These are phyloP conservation scores for Starmerella tilneyi DNA, from an alignment of 805 yeast genomes.

Conservation along the genomic window DNA sequence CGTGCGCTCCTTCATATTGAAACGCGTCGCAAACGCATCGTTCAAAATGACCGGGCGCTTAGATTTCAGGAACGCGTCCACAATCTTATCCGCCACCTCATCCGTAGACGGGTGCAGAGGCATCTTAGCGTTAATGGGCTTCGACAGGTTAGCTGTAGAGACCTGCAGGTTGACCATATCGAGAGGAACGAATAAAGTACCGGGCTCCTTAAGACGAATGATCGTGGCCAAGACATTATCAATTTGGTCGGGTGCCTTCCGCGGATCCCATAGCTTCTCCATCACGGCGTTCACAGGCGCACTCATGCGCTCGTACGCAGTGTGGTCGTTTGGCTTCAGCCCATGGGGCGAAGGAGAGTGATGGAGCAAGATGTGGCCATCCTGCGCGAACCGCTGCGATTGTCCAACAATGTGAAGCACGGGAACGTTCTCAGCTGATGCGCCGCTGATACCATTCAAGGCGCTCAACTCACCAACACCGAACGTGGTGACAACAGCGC, in stretches of 20 bases:
- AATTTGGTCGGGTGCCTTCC: constrained; percentile 47
- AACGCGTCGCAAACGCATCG: constrained; percentile 59
- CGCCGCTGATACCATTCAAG: constrained; percentile 69
- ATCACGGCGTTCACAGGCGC: constrained; percentile 46
- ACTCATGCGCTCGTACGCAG: constrained; percentile 55
- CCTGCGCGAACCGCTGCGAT: constrained; percentile 38
- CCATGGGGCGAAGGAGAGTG: constrained; percentile 33
- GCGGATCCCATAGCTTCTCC: constrained; percentile 39
- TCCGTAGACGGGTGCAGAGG: constrained; percentile 28
- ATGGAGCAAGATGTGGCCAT: constrained; percentile 31
- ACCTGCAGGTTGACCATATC: constrained; percentile 48
- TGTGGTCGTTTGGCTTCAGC: constrained; percentile 48
- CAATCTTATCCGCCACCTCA: constrained; percentile 37
- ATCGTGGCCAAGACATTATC: constrained; percentile 56
- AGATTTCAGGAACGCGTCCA: constrained; percentile 43
- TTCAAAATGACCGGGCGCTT: constrained; percentile 56
- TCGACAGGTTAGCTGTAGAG: constrained; percentile 32
- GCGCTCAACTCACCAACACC: constrained; percentile 90
- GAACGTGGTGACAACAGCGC: constrained; percentile 61
- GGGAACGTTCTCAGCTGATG: constrained; percentile 73
- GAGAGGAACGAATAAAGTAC: constrained; percentile 66
- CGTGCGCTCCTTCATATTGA: constrained; percentile 30
- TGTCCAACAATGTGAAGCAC: constrained; percentile 79
- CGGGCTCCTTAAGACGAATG: constrained; percentile 58
- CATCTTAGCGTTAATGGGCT: constrained; percentile 30